phyloP scores from a whole-genome alignment of 371 early-diverging fungal genomes.

The Neoconidiobolus thromboides region DNA sequence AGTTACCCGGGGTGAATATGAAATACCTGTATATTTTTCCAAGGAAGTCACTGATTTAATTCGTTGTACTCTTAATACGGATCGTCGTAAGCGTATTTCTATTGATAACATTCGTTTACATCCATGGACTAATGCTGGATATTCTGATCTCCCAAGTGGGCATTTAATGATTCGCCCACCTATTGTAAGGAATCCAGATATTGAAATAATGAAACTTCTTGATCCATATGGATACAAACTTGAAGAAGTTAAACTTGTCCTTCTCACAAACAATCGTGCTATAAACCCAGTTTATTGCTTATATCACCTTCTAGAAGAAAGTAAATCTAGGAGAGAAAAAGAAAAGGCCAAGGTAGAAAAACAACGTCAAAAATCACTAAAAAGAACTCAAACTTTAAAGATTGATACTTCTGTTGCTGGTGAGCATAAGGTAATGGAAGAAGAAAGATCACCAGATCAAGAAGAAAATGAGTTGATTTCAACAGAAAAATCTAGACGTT shows the following conservation, averaged over 20 bases:
- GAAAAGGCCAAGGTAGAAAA: neutral
- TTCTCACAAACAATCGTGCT: slow-evolving; percentile 28
- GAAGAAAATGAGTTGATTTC: neutral
- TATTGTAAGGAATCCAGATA: slow-evolving; percentile 44
- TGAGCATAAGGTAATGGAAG: neutral
- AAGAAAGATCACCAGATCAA: no score
- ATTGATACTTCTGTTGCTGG: neutral
- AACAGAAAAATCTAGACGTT: neutral
- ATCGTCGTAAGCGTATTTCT: slow-evolving; percentile 50
- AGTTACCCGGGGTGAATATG: slow-evolving; percentile 63
- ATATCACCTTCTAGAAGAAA: slow-evolving; percentile 13
- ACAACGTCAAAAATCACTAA: slow-evolving; percentile 13
- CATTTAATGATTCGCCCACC: slow-evolving; percentile 48
- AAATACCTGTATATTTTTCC: slow-evolving; percentile 45
- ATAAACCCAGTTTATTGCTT: slow-evolving; percentile 13
- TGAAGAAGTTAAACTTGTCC: slow-evolving; percentile 36
- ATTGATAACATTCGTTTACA: slow-evolving; percentile 56
- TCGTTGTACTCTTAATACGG: slow-evolving; percentile 54
- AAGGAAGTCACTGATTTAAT: slow-evolving; percentile 60
- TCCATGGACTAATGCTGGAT: slow-evolving; percentile 74
- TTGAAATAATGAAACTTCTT: slow-evolving; percentile 59
- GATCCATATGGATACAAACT: slow-evolving; percentile 71
- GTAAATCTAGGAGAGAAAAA: neutral
- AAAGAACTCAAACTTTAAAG: neutral
- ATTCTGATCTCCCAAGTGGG: slow-evolving; percentile 39